Evolutionary conservation across 768 basidiomycete genomes (phyloP), one percentile per base, ranked within the genome.

Genomic region (Lentinula raphanica): DNA sequence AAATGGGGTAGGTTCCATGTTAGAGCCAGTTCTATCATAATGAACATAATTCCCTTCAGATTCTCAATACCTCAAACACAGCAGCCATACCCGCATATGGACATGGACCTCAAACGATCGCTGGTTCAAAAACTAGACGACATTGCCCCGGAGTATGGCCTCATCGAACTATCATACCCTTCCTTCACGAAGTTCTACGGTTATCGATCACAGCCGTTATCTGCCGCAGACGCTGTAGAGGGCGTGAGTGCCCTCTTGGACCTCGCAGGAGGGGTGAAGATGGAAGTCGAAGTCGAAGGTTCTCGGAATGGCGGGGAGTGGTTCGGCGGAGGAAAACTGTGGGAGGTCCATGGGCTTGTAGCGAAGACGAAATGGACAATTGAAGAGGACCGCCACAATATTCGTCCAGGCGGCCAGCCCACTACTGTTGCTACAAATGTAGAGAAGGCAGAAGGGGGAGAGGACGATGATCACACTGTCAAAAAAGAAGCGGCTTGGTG

Each of bases 31-130:
- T n/a, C n/a, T n/a, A 28, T 46, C 9, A 19, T 40, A 8, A 29
- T 55, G 15, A 57, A 31, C 45, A 1, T 3, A 27, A 21, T 62
- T 55, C n/a, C 3, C 29, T 21, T n/a, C 59, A 98, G 96, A 2
- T 96, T 98, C 70, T 98, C 96, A 2, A 83, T 98, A 63, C 80
- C 83, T 2, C 95, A 99, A 70, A 95, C 94, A 15, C 94, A 97
- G 64, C 95, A 99, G 65, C 81, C 90, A 2, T 96, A 93, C 67
- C 74, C 88, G 0, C 94, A 98, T 68, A 99, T 99, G 97, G 94
- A 97, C 68, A 89, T 92, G 75, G 91, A 94, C 66, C 81, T 98
- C 60, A 98, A 97, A 71, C 80, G 82, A 48, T 77, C 81, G 15
- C 78, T 99, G 12, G 81, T 88, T 32, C 77, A 82, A 51, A 94